phyloP scores from a whole-genome alignment of 768 basidiomycete genomes.

The Jaapia argillacea region DNA sequence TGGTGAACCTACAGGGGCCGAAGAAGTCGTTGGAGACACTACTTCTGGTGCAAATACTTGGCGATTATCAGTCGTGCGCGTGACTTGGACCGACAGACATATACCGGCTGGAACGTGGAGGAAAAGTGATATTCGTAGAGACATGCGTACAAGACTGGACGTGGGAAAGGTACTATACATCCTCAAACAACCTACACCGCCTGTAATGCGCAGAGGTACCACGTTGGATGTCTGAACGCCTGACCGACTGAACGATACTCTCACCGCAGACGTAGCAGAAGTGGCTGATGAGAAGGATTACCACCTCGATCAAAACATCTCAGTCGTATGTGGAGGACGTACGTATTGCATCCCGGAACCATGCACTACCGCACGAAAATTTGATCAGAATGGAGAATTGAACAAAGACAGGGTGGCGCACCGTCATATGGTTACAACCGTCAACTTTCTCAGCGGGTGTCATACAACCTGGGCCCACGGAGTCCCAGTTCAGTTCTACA shows the following conservation, averaged over 20 bases:
- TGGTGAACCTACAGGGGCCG: no score
- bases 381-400: background rate
- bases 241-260: slow-evolving; percentile 19
- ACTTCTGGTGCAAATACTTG: no score
- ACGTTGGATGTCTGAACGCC: no score
- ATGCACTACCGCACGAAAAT: slow-evolving; percentile 13
- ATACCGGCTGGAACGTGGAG: no score
- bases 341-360: slow-evolving; percentile 24
- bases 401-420: slow-evolving; percentile 8
- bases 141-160: no score
- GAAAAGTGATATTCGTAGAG: no score
- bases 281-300: slow-evolving; percentile 14
- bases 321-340: slow-evolving; percentile 6
- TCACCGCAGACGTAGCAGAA: slow-evolving; percentile 25
- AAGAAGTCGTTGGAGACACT: no score
- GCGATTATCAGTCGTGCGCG: no score
- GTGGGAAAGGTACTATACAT: no score
- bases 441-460: slow-evolving; percentile 22
- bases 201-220: no score
- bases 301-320: background rate
- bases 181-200: no score
- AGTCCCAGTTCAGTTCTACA: slow-evolving; percentile 19
- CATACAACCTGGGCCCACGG: slow-evolving; percentile 23
- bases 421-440: slow-evolving; percentile 28
- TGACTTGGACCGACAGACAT: no score